Base-by-base conservation (phyloP, 352 stramenopile genomes). In the Pythium periplocum region DNA sequence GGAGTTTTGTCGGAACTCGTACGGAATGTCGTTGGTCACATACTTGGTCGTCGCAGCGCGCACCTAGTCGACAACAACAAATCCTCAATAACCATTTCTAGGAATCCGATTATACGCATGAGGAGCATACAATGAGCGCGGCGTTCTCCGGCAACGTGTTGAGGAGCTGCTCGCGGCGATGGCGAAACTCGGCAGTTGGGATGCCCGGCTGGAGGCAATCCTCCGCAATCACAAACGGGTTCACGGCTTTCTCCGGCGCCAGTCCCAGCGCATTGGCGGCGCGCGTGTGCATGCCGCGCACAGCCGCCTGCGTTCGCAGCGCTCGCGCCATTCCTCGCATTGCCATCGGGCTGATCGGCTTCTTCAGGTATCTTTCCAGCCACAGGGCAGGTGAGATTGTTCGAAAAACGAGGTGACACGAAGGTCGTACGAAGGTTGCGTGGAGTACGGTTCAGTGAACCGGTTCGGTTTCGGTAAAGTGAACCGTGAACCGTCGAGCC, bases 21-120 rank as follows among this genome's bases (percentile, higher is more conserved):
- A 93, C 53, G 83, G 83, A 36, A 93, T 93, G 48, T 93, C 83
- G 68, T 93, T 73, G n/a, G 83, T 87, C 78, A 89, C 88, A 64
- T 77, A 93, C 69, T 91, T 88, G 55, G 79, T 83, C 47, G 82
- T 71, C 2, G 78, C 74, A 2, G 80, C 83, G 31, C 86, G 84
- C 5, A 86, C 39, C 73, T 83, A 39, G 5, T 6, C 17, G 38
- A 36, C 39, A 50, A 5, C 38, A 30, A 35, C 5, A 2, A 44
- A 45, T 43, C 6, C 4, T 43, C 38, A 53, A 10, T 32, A 33
- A 42, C 2, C 1, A 48, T 12, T 46, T 6, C 11, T 11, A 4
- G 7, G 5, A 2, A 32, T 7, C 4, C 11, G 35, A 26, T 40
- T 52, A 10, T 26, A 48, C 2, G 32, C 52, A 12, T n/a, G n/a